Percentiles rank a stretch among this genome's conserved stretches.
These are phyloP conservation scores for Arthrinium phaeospermum DNA, from an alignment of 2,329 filamentous ascomycete species.

Conservation along the genomic window DNA sequence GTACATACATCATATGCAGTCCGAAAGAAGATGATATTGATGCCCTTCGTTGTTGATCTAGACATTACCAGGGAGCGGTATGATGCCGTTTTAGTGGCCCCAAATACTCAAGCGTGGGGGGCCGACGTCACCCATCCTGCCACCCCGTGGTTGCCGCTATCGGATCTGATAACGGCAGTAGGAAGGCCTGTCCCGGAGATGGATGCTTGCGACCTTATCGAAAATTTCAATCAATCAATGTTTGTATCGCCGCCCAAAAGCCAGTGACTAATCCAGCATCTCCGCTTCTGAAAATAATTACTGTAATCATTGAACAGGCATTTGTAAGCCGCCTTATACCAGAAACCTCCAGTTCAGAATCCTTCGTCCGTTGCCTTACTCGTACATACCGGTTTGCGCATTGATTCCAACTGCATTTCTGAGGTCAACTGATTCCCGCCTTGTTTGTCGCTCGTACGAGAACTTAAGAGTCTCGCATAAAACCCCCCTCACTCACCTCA, in stretches of 20 bases:
- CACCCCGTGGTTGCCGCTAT: conserved; percentile 28
- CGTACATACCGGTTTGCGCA: conserved; percentile 6
- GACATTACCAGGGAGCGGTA: too few relatives aligned
- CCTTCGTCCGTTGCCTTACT: neutral
- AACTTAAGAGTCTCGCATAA: conserved; percentile 4
- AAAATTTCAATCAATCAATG: neutral
- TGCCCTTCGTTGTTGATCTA: too few relatives aligned
- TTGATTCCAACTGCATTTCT: neutral
- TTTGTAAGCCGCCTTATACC: conserved; percentile 16
- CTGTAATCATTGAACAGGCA: conserved; percentile 14
- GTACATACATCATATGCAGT: neutral
- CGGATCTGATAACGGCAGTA: conserved; percentile 34
- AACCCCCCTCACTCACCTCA: conserved; percentile 9
- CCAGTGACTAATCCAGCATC: conserved; percentile 31
- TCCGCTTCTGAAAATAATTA: conserved; percentile 21
- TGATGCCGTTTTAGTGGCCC: too few relatives aligned
- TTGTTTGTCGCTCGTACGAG: conserved; percentile 14
- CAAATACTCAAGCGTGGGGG: neutral
- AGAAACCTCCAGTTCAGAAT: neutral
- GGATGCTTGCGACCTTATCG: conserved; percentile 13
- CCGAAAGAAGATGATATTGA: neutral
- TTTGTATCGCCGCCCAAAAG: conserved; percentile 12
- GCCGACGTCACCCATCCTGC: neutral
- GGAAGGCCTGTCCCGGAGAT: conserved; percentile 25
- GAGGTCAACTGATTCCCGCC: conserved; percentile 1